Evolutionary conservation across 768 basidiomycete species (phyloP).

Genomic region (Rhodotorula paludigena): DNA sequence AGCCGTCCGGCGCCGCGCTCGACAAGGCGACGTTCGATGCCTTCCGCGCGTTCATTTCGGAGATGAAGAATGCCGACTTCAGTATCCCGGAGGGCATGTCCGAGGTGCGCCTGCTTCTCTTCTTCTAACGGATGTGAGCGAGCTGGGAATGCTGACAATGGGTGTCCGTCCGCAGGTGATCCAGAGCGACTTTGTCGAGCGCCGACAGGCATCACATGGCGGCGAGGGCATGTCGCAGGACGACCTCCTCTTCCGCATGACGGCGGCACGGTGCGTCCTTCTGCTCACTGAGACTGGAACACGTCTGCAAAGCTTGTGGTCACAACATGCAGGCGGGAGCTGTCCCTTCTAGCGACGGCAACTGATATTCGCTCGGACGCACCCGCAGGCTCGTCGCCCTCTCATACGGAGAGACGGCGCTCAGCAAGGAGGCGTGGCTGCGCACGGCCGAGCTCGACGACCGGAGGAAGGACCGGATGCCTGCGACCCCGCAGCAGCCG

Average conservation of each 20-base stretch:
- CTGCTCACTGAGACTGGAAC: too few relatives aligned
- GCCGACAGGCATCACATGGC: slow-evolving; percentile 32
- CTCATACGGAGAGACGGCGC: slow-evolving; percentile 27
- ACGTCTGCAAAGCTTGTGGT: too few relatives aligned
- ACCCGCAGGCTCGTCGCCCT: slow-evolving; percentile 37
- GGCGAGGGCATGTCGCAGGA: slow-evolving; percentile 42
- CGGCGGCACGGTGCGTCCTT: slow-evolving; percentile 33
- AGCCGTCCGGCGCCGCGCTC: background rate
- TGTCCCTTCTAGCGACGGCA: too few relatives aligned
- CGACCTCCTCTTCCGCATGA: slow-evolving; percentile 43
- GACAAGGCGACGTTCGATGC: slow-evolving; percentile 16
- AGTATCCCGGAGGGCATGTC: slow-evolving; percentile 37
- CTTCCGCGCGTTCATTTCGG: slow-evolving; percentile 38
- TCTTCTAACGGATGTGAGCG: too few relatives aligned
- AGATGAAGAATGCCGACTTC: slow-evolving; percentile 16
- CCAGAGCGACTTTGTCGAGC: slow-evolving; percentile 42
- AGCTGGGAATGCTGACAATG: background rate
- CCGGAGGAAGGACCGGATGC: slow-evolving; percentile 33
- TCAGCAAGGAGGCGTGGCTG: slow-evolving; percentile 38
- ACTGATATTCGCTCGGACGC: too few relatives aligned
- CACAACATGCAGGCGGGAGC: too few relatives aligned
- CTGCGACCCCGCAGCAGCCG: slow-evolving; percentile 5
- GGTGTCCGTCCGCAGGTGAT: slow-evolving; percentile 31
- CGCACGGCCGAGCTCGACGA: slow-evolving; percentile 41
- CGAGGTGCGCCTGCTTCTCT: slow-evolving; percentile 20